phyloP scores from a whole-genome alignment of 805 yeast genomes.

The Saccharomyces paradoxus region DNA sequence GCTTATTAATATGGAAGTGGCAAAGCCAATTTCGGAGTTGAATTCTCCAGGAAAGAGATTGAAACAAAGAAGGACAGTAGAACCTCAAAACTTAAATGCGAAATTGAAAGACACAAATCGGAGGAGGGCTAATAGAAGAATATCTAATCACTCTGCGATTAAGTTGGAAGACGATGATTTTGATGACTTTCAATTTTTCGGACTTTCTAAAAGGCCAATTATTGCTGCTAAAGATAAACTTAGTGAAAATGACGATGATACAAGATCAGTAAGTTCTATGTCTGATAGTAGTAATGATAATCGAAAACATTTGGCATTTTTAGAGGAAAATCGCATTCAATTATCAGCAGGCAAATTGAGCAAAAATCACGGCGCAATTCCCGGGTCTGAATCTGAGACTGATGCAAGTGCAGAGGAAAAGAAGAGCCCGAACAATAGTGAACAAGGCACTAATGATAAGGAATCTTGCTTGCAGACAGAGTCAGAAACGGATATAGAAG shows the following conservation, averaged over 20 bases:
- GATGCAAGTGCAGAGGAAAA: neutral
- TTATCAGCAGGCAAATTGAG: neutral
- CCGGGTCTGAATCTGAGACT: neutral
- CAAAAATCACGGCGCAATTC: neutral
- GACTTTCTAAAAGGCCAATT: constrained; percentile 11
- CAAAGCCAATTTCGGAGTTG: constrained; percentile 11
- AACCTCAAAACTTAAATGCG: neutral
- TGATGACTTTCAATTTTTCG: constrained; percentile 18
- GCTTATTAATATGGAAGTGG: constrained; percentile 14
- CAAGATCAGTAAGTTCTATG: neutral
- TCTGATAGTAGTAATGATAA: neutral
- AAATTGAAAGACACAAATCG: neutral
- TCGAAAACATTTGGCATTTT: neutral
- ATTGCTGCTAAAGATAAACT: constrained; percentile 7
- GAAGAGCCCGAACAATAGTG: neutral
- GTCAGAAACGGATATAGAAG: constrained; percentile 5
- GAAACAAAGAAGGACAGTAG: neutral
- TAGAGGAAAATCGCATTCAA: neutral
- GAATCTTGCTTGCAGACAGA: neutral
- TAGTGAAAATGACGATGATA: neutral
- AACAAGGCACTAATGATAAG: neutral
- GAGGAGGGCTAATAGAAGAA: neutral
- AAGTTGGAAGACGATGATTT: constrained; percentile 11
- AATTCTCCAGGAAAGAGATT: constrained; percentile 22
- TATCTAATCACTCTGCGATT: neutral